Conservation (phyloP, 306 rosid genomes). For the Cyamopsis tetragonoloba region DNA sequence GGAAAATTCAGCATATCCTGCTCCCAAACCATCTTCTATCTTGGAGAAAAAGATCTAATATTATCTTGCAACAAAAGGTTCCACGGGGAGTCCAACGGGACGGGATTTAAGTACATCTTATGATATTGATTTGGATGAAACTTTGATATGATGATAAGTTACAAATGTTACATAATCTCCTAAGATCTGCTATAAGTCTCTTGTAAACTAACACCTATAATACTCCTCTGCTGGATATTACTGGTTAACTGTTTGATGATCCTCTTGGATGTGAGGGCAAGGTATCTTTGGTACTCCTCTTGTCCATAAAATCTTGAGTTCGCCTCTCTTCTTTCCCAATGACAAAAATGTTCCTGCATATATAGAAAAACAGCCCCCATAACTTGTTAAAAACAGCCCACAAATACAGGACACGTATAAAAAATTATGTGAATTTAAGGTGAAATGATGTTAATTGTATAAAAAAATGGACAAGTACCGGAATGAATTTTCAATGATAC, state of each 20-base stretch:
- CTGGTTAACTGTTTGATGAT: constrained; percentile 39
- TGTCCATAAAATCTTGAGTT: constrained; percentile 76
- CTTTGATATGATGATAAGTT: constrained; percentile 31
- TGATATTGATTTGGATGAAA: constrained; percentile 22
- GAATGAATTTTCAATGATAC: too few relatives aligned
- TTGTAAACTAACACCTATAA: constrained; percentile 35
- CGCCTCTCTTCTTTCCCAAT: constrained; percentile 88
- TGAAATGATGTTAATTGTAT: too few relatives aligned
- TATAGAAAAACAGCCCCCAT: neutral
- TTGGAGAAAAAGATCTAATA: neutral
- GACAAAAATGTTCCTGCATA: constrained; percentile 81
- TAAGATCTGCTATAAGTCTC: constrained; percentile 35
- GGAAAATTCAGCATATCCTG: neutral
- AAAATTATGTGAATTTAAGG: too few relatives aligned
- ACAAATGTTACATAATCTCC: constrained; percentile 39
- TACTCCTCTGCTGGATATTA: constrained; percentile 21
- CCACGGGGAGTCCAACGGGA: constrained; percentile 2
- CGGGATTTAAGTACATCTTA: constrained; percentile 22
- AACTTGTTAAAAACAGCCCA: too few relatives aligned
- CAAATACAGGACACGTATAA: too few relatives aligned
- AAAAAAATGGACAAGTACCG: too few relatives aligned
- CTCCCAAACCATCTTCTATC: constrained; percentile 2
- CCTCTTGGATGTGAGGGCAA: constrained; percentile 73
- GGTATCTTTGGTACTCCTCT: constrained; percentile 83
- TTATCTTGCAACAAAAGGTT: constrained; percentile 2